phyloP scores from a whole-genome alignment of 768 basidiomycete genomes.

The Leccinum sublutescens region DNA sequence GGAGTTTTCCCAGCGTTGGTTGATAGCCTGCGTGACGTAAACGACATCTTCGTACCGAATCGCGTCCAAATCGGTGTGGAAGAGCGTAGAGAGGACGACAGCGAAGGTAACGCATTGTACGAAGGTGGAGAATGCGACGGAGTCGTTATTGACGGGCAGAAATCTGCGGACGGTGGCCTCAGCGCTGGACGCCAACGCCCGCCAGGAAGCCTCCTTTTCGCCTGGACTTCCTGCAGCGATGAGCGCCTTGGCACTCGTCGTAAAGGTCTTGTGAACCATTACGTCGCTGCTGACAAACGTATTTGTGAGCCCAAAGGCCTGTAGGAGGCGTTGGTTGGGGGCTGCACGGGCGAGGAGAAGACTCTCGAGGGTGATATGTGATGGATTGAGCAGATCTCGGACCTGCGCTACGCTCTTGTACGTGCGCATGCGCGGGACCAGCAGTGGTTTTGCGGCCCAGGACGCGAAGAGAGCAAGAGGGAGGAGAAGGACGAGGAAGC shows the following conservation, averaged over 20 bases:
- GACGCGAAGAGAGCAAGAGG: neutral
- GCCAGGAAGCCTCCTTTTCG: slow-evolving; percentile 15
- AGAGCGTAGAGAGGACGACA: slow-evolving; percentile 43
- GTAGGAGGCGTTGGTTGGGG: slow-evolving; percentile 25
- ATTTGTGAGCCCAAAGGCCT: slow-evolving; percentile 38
- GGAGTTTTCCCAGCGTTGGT: slow-evolving; percentile 24
- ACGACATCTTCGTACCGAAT: slow-evolving; percentile 38
- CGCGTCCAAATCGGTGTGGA: slow-evolving; percentile 26
- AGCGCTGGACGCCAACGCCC: slow-evolving; percentile 6
- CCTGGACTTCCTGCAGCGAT: slow-evolving; percentile 6
- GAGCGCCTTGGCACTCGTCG: slow-evolving; percentile 21
- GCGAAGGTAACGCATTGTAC: slow-evolving; percentile 45
- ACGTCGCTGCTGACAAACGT: slow-evolving; percentile 49
- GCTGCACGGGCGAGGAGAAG: slow-evolving; percentile 20
- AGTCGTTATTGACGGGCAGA: neutral
- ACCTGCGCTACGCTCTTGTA: slow-evolving; percentile 10
- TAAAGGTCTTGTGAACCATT: slow-evolving; percentile 29
- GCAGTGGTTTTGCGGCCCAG: neutral
- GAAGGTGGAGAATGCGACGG: slow-evolving; percentile 36
- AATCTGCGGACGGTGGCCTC: slow-evolving; percentile 18
- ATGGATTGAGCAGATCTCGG: slow-evolving; percentile 17
- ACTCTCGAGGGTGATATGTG: slow-evolving; percentile 1
- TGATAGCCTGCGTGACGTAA: slow-evolving; percentile 42
- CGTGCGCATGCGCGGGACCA: slow-evolving; percentile 4
- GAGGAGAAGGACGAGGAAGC: neutral